Percentiles rank a stretch among this genome's conserved stretches.
Evolutionary conservation across 768 basidiomycete species (phyloP).

Genomic region (Naganishia friedmannii): DNA sequence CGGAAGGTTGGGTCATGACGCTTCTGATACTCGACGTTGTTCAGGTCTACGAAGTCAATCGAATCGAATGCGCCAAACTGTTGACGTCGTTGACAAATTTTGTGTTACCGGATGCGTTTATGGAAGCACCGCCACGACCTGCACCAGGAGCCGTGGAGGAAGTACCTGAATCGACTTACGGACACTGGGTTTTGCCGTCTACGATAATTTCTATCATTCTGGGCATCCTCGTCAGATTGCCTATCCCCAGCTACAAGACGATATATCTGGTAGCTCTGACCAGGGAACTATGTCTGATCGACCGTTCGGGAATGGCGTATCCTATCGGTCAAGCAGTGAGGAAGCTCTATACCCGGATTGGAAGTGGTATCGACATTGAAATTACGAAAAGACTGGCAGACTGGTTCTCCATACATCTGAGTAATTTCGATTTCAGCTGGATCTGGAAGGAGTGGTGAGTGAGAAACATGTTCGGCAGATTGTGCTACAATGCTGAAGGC

Average conservation of each 20-base stretch:
- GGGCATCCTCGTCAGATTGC: slow-evolving; percentile 69
- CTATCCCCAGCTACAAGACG: slow-evolving; percentile 70
- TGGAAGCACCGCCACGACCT: slow-evolving; percentile 66
- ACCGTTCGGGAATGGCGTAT: slow-evolving; percentile 85
- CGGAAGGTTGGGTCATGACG: slow-evolving; percentile 75
- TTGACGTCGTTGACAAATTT: slow-evolving; percentile 83
- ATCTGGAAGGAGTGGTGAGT: slow-evolving; percentile 98
- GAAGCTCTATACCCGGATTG: slow-evolving; percentile 72
- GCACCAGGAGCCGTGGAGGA: slow-evolving; percentile 57
- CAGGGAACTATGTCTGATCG: slow-evolving; percentile 91
- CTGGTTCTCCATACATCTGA: slow-evolving; percentile 95
- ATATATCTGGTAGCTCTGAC: slow-evolving; percentile 85
- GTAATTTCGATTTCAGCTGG: slow-evolving; percentile 97
- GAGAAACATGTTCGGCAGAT: not conserved
- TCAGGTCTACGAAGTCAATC: slow-evolving; percentile 89
- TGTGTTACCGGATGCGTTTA: slow-evolving; percentile 79
- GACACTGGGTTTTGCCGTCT: slow-evolving; percentile 65
- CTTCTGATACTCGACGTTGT: slow-evolving; percentile 71
- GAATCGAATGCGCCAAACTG: slow-evolving; percentile 87
- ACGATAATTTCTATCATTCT: slow-evolving; percentile 75
- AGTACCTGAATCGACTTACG: slow-evolving; percentile 70
- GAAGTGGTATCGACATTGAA: slow-evolving; percentile 83
- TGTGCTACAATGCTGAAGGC: not conserved
- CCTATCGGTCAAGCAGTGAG: slow-evolving; percentile 94
- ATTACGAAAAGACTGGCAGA: slow-evolving; percentile 77